Evolutionary conservation across 139 green algal species (phyloP), one percentile per base, ranked within the genome.

Genomic region (Gonium pectorale): DNA sequence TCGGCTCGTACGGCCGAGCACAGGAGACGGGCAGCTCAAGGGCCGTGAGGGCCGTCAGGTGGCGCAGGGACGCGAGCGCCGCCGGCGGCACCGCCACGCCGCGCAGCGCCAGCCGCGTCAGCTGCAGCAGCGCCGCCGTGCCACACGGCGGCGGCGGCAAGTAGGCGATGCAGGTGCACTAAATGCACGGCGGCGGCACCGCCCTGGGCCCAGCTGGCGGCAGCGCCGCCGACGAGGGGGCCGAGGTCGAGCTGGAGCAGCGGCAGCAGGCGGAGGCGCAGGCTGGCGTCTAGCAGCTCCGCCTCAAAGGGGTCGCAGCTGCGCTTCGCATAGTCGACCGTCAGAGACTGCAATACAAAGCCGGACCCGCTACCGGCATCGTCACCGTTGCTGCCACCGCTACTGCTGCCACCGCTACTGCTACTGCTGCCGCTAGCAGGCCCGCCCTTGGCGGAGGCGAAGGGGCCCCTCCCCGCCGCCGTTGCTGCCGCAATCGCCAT

Each of bases 291-390:
- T 11, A 82, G 59, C 1, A 82, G 29, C 75, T 82, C 75, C 0
- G 75, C 75, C 59, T 82, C 75, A 24, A 70, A 82, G 3, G 41
- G 29, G 43, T 82, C 75, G 21, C 29, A 38, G 26, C 75, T 82
- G 75, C 9, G 41, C 6, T 6, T 13, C 7, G 54, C 22, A 31
- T 72, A 82, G 29, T 71, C 41, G 0, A 82, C 59, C 8, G 33
- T 31, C 17, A 82, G 59, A 5, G 15, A 26, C 0, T 52, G 41
- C 5, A 82, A 59, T 2, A n/a, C 56, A 9, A 5, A 11, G 59
- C 54, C 24, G 15, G 27, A 35, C 19, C 35, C 68, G 13, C 37
- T 37, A 46, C 13, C 37, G 37, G 17, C 31, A 19, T 2, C n/a
- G 2, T n/a, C 6, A 29, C 33, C 69, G 21, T 63, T 29, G 52